Evolutionary conservation across 2,329 filamentous ascomycete species (phyloP), one percentile per base, ranked within the genome.

Genomic region (Aspergillus floridensis): DNA sequence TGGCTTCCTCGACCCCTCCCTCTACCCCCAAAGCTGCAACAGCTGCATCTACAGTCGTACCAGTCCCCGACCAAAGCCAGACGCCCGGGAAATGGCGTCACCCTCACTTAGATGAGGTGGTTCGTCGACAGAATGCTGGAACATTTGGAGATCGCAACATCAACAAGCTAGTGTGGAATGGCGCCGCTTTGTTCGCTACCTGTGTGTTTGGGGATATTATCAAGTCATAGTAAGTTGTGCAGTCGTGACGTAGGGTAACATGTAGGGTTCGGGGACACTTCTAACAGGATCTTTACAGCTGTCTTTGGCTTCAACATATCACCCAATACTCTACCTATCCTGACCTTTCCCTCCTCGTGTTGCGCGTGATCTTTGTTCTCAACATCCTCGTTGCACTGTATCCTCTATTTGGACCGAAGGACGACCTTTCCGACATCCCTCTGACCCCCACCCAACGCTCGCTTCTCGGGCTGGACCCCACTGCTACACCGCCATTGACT

Each of bases 391-490:
- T 88, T 57, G 90, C 92, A 41, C 79, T 91, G 59, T 80, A 86
- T 49, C 95, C 93, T 2, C 83, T 96, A 12, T 76, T 92, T 68
- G 85, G 88, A 63, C 82, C 84, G 48, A 82, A 82, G 66, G 95
- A 98, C 74, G 84, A 92, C 63, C 84, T 97, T 63, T 81, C 87
- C 74, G 95, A 99, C 74, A 96, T 99, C 53, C 87, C 93, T 62
- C 84, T 99, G 65, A 97, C 93, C 0, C 88, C 91, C n/a, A 87
- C 88, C 12, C 95, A 98, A 79, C 89, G 93, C 62, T 84, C 88
- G 64, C 84, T 96, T 14, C 86, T 99, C 54, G 93, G 92, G 51
- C 85, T 99, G 3, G 84, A 88, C 44, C 88, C 91, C 2, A 85
- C 82, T 59, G 85, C 88, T 1, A 85, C 79, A 2, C 80, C 84